Evolutionary conservation across 768 basidiomycete genomes (phyloP).

Genomic region (Mycena rebaudengoi): DNA sequence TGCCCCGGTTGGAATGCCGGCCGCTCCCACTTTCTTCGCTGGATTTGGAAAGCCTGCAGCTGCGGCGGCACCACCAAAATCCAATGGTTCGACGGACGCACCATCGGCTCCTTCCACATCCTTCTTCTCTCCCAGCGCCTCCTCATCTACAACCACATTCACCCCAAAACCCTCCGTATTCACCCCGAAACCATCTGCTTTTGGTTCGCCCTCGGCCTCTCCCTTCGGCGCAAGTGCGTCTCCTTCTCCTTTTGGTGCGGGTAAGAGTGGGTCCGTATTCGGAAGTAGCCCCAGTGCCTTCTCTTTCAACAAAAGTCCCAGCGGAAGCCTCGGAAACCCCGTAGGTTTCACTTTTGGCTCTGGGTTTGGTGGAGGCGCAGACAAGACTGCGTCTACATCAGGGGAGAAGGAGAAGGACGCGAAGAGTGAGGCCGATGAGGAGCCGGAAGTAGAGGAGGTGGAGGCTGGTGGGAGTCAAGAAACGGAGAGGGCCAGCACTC

Average conservation of each 20-base stretch:
- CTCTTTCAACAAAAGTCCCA: too few species aligned
- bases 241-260: constrained; percentile 26
- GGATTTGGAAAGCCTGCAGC: constrained; percentile 16
- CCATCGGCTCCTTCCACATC: constrained; percentile 5
- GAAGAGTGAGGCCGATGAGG: constrained; percentile 29
- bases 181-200: too few species aligned
- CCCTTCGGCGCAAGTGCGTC: constrained; percentile 19
- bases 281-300: too few species aligned
- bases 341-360: constrained; percentile 69
- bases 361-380: constrained; percentile 38
- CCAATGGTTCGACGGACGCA: constrained; percentile 6
- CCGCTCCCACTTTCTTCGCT: constrained; percentile 8
- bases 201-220: constrained; percentile 8
- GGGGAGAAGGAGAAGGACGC: constrained; percentile 5
- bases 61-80: constrained; percentile 20
- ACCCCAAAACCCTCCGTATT: constrained; percentile 21
- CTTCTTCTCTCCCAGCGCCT: constrained; percentile 9
- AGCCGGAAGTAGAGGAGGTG: constrained; percentile 34
- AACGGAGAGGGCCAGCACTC: constrained; percentile 24
- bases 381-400: constrained; percentile 8
- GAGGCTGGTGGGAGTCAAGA: constrained; percentile 29
- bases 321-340: constrained; percentile 67
- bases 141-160: constrained; percentile 12
- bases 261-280: too few species aligned
- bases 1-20: constrained; percentile 18